Conservation (phyloP, 2,329 filamentous ascomycete species). For the Fusarium ambrosium region DNA sequence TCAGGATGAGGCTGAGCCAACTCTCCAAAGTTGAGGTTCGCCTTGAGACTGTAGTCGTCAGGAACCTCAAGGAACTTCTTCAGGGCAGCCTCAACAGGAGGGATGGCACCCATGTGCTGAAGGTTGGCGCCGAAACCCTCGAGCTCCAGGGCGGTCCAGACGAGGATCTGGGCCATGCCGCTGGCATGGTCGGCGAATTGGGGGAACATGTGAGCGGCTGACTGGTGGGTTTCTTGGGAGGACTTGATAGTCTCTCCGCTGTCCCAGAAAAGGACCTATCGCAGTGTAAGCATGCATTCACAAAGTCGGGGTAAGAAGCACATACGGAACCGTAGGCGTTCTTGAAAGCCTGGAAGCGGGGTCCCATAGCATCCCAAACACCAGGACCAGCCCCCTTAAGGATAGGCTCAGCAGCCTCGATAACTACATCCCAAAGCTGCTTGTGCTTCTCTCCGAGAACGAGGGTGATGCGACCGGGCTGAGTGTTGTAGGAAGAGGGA, state of each 20-base stretch:
- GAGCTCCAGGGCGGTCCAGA: constrained; percentile 43
- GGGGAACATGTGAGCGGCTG: constrained; percentile 30
- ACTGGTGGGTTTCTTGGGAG: constrained; percentile 29
- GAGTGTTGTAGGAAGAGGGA: constrained; percentile 45
- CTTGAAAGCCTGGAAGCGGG: constrained; percentile 35
- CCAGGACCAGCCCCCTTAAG: constrained; percentile 29
- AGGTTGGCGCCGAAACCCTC: constrained; percentile 45
- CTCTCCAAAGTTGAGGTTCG: constrained; percentile 43
- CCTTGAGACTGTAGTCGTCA: constrained; percentile 37
- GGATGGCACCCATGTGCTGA: constrained; percentile 43
- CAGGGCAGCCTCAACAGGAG: constrained; percentile 38
- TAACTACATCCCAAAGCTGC: constrained; percentile 41
- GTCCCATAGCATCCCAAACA: constrained; percentile 38
- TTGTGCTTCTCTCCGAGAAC: constrained; percentile 43
- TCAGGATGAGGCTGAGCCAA: constrained; percentile 37
- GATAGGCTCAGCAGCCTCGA: constrained; percentile 30
- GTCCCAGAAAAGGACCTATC: constrained; percentile 45
- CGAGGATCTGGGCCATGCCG: constrained; percentile 41
- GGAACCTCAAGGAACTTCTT: constrained; percentile 37
- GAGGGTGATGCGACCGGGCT: constrained; percentile 26
- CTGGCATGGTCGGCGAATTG: constrained; percentile 37
- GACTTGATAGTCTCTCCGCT: constrained; percentile 33
- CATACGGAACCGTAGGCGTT: constrained; percentile 45
- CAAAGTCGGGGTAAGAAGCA: neutral
- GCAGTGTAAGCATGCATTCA: neutral